Conservation (phyloP, 345 rosid genomes). For the Luvunga scandens region DNA sequence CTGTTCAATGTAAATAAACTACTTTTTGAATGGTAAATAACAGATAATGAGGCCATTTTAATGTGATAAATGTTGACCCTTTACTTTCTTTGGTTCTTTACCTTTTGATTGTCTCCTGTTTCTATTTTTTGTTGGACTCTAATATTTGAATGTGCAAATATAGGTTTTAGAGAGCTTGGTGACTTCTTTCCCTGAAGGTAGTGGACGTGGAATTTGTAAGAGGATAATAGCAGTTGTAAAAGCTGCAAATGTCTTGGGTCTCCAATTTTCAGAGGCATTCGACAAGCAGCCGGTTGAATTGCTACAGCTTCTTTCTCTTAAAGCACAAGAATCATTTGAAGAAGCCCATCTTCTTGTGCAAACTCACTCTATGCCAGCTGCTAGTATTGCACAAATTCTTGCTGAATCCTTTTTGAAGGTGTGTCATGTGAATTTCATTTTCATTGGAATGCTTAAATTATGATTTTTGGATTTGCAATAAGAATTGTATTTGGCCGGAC, state of each 20-base stretch:
- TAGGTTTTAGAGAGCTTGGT: constrained; percentile 81
- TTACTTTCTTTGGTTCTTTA: neutral
- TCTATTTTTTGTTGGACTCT: constrained; percentile 20
- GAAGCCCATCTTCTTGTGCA: constrained; percentile 85
- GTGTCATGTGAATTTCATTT: constrained; percentile 9
- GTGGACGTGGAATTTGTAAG: constrained; percentile 82
- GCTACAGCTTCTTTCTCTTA: constrained; percentile 90
- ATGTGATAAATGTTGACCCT: neutral
- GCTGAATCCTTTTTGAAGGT: constrained; percentile 98
- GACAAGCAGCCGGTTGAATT: constrained; percentile 82
- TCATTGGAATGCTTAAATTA: constrained; percentile 10
- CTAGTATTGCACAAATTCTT: constrained; percentile 89
- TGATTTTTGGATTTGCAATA: neutral
- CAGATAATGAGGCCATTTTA: neutral
- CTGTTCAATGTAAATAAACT: constrained; percentile 7
- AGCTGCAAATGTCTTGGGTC: constrained; percentile 83
- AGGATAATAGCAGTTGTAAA: constrained; percentile 80
- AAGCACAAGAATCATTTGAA: constrained; percentile 97
- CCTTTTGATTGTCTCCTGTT: constrained; percentile 1
- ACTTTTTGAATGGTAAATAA: constrained; percentile 4
- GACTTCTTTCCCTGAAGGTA: constrained; percentile 63
- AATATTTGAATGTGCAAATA: constrained; percentile 14
- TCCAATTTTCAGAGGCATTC: constrained; percentile 86
- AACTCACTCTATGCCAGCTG: constrained; percentile 80
- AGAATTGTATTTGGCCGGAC: neutral